Evolutionary conservation across 2,329 filamentous ascomycete species (phyloP).

Genomic region (Colletotrichum tanaceti): DNA sequence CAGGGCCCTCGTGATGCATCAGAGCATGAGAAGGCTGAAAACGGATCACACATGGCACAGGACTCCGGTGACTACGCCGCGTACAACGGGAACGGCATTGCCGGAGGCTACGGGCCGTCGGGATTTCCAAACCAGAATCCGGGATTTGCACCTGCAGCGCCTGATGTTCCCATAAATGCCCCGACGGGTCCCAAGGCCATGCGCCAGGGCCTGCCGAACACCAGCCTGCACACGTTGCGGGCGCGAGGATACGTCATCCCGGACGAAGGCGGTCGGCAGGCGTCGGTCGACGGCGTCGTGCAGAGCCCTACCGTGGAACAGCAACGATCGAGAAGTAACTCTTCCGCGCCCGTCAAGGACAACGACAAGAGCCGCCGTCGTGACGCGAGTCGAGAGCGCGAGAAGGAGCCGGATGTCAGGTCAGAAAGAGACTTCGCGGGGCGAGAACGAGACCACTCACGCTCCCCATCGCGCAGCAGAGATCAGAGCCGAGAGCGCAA

Average conservation of each 20-base stretch:
- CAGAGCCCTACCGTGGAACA: constrained; percentile 50
- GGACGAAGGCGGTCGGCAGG: constrained; percentile 47
- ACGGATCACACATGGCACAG: constrained; percentile 44
- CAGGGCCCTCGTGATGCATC: constrained; percentile 43
- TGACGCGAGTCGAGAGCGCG: constrained; percentile 52
- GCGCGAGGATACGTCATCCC: constrained; percentile 63
- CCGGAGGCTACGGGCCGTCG: constrained; percentile 38
- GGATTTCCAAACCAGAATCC: constrained; percentile 35
- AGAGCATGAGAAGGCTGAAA: constrained; percentile 46
- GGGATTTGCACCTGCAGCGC: constrained; percentile 50
- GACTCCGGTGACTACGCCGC: constrained; percentile 44
- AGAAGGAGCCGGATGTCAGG: constrained; percentile 46
- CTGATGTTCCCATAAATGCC: constrained; percentile 72
- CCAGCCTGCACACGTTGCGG: constrained; percentile 75
- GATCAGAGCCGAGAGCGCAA: constrained; percentile 58
- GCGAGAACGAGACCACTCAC: constrained; percentile 46
- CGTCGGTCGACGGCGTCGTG: constrained; percentile 46
- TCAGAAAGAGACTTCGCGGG: constrained; percentile 42
- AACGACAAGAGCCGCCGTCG: constrained; percentile 49
- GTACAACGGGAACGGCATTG: constrained; percentile 48
- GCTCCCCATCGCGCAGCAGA: constrained; percentile 51
- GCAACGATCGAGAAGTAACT: constrained; percentile 61
- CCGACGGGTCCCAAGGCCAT: constrained; percentile 95
- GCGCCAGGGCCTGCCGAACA: constrained; percentile 88
- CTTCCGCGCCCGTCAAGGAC: constrained; percentile 53